Conservation (phyloP, 2,329 filamentous ascomycete species). For the Cyphellophora attinorum region DNA sequence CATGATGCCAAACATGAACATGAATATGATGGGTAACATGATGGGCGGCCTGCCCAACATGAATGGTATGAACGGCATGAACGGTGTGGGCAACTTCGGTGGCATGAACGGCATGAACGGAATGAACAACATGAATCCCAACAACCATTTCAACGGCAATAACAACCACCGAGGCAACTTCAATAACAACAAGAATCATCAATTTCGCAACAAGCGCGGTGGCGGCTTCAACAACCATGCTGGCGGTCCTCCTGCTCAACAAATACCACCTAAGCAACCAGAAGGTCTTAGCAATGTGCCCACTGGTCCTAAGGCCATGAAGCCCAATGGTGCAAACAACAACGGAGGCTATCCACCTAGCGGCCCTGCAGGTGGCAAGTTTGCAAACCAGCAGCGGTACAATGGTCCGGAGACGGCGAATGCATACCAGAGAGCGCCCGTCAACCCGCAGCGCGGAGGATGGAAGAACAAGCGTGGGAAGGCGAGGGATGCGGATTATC, state of each 20-base stretch:
- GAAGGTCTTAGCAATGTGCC: conserved; percentile 16
- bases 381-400: conserved; percentile 50
- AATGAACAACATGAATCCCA: conserved; percentile 16
- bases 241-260: no score
- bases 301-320: conserved; percentile 17
- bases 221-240: conserved; percentile 11
- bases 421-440: conserved; percentile 89
- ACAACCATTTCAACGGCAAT: conserved; percentile 22
- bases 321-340: conserved; percentile 4
- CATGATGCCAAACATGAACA: conserved; percentile 36
- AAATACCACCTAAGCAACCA: conserved; percentile 22
- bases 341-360: conserved; percentile 11
- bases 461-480: conserved; percentile 58
- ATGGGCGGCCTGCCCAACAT: conserved; percentile 27
- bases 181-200: conserved; percentile 22
- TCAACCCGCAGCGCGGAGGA: conserved; percentile 86
- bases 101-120: conserved; percentile 25
- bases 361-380: conserved; percentile 24
- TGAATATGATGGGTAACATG: conserved; percentile 26
- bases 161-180: conserved; percentile 20
- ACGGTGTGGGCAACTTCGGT: no score
- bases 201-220: conserved; percentile 10
- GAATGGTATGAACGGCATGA: conserved; percentile 27
- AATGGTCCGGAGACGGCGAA: conserved; percentile 64
- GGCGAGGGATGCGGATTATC: conserved; percentile 80